Evolutionary conservation across 129 eudicot species (phyloP).

Genomic region (Flaveria trinervia): DNA sequence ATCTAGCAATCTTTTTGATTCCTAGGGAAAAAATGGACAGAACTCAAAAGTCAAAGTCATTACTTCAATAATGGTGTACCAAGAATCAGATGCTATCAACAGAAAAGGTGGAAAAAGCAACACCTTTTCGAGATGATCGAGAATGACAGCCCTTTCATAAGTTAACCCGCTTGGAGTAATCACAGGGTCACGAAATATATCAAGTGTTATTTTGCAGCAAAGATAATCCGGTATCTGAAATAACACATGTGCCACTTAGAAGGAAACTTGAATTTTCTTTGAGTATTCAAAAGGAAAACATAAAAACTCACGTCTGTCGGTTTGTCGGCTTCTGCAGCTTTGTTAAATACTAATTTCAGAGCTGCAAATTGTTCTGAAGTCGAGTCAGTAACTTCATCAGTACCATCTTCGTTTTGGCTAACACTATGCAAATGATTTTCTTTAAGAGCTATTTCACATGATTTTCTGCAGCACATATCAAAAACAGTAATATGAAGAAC

Average conservation of each 20-base stretch:
- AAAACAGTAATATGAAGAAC: neutral
- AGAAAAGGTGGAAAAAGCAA: slow-evolving; percentile 1
- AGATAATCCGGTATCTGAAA: slow-evolving; percentile 84
- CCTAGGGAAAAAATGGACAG: neutral
- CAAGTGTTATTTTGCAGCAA: slow-evolving; percentile 94
- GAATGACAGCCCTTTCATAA: slow-evolving; percentile 81
- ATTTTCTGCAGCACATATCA: slow-evolving; percentile 52
- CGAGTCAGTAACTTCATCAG: slow-evolving; percentile 39
- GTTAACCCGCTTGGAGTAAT: slow-evolving; percentile 89
- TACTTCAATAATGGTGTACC: neutral
- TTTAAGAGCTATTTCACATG: slow-evolving; percentile 68
- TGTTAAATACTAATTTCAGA: slow-evolving; percentile 50
- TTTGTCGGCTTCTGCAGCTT: slow-evolving; percentile 72
- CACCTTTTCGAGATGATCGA: slow-evolving; percentile 87
- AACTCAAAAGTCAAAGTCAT: neutral
- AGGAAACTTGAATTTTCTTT: neutral
- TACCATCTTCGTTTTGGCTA: slow-evolving; percentile 49
- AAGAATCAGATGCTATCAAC: neutral
- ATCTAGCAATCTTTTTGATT: neutral
- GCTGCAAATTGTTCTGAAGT: slow-evolving; percentile 49
- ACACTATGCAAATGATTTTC: slow-evolving; percentile 44
- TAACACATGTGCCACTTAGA: slow-evolving; percentile 14
- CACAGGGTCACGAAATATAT: slow-evolving; percentile 93
- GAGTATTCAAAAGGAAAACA: neutral
- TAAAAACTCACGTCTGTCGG: slow-evolving; percentile 67